Percentiles rank a stretch among this genome's conserved stretches.
Conservation (phyloP, 352 stramenopile species). For the Pseudoperonospora humuli region DNA sequence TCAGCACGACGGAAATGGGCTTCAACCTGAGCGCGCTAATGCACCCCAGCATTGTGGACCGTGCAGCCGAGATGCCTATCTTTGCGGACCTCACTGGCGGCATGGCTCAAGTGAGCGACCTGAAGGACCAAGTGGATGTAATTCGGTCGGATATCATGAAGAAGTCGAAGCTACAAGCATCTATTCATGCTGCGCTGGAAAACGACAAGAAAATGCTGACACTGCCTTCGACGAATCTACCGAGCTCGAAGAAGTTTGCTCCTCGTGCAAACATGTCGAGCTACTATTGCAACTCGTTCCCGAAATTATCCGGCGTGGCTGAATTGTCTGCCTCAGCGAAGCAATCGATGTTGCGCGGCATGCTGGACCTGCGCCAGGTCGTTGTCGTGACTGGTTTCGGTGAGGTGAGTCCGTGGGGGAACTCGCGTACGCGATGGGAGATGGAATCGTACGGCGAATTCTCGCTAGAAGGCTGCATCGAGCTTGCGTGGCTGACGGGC, state of each 20-base stretch:
- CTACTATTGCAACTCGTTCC: constrained; percentile 71
- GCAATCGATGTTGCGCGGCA: constrained; percentile 46
- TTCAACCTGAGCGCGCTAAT: constrained; percentile 83
- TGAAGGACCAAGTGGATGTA: constrained; percentile 55
- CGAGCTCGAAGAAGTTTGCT: constrained; percentile 23
- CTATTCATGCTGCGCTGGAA: constrained; percentile 30
- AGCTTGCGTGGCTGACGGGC: constrained; percentile 80
- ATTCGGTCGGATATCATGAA: constrained; percentile 50
- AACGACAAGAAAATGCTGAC: constrained; percentile 32
- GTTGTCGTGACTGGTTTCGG: constrained; percentile 83
- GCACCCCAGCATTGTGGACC: constrained; percentile 70
- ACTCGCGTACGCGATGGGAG: constrained; percentile 81
- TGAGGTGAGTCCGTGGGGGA: constrained; percentile 83
- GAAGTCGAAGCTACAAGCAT: constrained; percentile 49
- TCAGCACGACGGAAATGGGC: constrained; percentile 83
- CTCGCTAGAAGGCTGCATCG: constrained; percentile 84
- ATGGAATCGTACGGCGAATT: constrained; percentile 88
- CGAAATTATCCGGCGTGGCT: constrained; percentile 34
- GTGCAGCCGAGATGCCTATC: constrained; percentile 58
- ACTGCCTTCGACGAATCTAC: constrained; percentile 16
- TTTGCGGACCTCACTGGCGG: constrained; percentile 77
- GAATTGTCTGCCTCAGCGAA: constrained; percentile 29
- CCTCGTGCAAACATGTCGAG: constrained; percentile 60
- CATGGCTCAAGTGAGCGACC: constrained; percentile 65
- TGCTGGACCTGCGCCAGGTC: constrained; percentile 78